These are phyloP conservation scores for Xerocomus potaroensis DNA, from an alignment of 768 basidiomycete genomes.

Conservation along the genomic window DNA sequence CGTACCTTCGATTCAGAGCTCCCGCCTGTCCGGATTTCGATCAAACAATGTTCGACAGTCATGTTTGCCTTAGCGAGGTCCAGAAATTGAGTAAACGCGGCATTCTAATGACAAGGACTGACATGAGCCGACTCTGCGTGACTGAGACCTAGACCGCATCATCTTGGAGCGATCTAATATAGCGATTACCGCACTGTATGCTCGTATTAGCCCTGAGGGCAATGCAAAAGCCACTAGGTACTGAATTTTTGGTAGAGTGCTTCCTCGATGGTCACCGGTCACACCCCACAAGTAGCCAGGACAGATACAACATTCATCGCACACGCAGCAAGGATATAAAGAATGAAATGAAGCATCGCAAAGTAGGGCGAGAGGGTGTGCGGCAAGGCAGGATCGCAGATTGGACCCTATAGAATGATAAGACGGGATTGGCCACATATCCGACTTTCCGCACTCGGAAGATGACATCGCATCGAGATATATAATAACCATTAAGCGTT, in stretches of 20 bases:
- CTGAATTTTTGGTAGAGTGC: background rate
- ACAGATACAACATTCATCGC: conserved; percentile 8
- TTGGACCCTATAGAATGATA: background rate
- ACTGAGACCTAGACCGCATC: too few species aligned
- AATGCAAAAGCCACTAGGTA: too few species aligned
- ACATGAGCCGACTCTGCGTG: too few species aligned
- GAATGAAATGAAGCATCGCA: conserved; percentile 1
- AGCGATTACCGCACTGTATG: conserved; percentile 16
- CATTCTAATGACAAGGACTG: too few species aligned
- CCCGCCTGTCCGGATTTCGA: too few species aligned
- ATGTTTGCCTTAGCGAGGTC: too few species aligned
- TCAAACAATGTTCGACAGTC: too few species aligned
- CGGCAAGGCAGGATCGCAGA: background rate
- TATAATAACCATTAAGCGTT: too few species aligned
- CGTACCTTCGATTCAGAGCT: too few species aligned
- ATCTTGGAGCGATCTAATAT: too few species aligned
- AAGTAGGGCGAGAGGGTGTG: background rate
- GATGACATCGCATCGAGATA: background rate
- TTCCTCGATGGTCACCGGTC: conserved; percentile 10
- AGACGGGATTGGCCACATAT: conserved; percentile 19
- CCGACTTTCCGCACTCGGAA: background rate
- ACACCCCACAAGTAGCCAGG: conserved; percentile 16
- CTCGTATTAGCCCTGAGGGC: background rate
- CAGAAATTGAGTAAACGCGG: too few species aligned
- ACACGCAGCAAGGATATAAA: conserved; percentile 2